Base-by-base conservation (phyloP, 1,139 yeast genomes). In the Yamadazyma epiphylla region DNA sequence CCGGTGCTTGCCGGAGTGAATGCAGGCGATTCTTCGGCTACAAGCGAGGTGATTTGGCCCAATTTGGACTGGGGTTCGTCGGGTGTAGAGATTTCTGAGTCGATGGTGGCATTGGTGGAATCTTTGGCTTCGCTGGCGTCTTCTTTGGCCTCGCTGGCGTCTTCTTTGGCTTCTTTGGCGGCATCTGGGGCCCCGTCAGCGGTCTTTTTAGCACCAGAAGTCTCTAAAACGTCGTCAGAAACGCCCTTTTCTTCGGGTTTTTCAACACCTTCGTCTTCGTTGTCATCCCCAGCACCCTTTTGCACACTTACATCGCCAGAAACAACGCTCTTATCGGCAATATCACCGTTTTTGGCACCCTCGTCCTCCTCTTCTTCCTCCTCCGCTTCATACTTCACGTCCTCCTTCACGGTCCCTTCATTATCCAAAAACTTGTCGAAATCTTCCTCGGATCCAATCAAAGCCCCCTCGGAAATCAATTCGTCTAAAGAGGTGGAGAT, bases 381-480 rank as follows among this genome's bases (percentile, higher is more conserved):
- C 28, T 37, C 26, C 9, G 35, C 26, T 6, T 32, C 29, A 37
- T 52, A 64, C 42, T 59, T 56, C 20, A 69, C 75, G 33, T 65
- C 70, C 14, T 58, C 62, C 44, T 68, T 75, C 27, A 77, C 60
- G 31, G 68, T 60, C 2, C 83, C 84, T 26, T 64, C 61, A 10
- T 60, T 58, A 42, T 77, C 82, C 44, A 77, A 56, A 31, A 72
- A 61, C 21, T 58, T 56, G 15, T 70, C 79, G 42, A 77, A 68
- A 41, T 67, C 72, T 39, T 69, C 78, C 35, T 76, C 82, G 14
- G 76, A 74, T 7, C 75, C 74, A 41, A 76, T 47, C 31, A 78
- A 57, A 0, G 82, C 83, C 14, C 85, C 84, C 45, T 77, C 83
- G 26, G 56, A 70, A 36, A 67, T 71, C 45, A 77, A 62, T 26